Conservation (phyloP, 2,329 filamentous ascomycete species). For the Colletotrichum zoysiae region DNA sequence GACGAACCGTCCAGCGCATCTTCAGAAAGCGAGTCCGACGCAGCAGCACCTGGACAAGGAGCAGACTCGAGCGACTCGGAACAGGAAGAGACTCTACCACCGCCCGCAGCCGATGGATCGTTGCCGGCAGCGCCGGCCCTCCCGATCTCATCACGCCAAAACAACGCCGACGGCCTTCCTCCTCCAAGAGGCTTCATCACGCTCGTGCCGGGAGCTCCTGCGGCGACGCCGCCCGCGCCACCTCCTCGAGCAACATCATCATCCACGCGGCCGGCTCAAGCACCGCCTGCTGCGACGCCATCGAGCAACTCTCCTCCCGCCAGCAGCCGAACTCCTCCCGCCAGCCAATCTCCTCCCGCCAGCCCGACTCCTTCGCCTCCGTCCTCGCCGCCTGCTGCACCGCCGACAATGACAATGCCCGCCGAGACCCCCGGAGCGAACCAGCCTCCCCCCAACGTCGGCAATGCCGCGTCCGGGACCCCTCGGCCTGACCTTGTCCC, state of each 20-base stretch:
- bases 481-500: constrained; percentile 13
- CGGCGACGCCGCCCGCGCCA: constrained; percentile 5
- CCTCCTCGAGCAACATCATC: background rate
- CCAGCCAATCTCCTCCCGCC: background rate
- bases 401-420: constrained; percentile 1
- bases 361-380: constrained; percentile 1
- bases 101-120: background rate
- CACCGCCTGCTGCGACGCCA: background rate
- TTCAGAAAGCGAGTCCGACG: constrained; percentile 12
- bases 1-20: background rate
- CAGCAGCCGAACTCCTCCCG: background rate
- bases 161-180: background rate
- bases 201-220: constrained; percentile 29
- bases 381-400: background rate
- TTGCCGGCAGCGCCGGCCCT: constrained; percentile 7
- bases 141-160: constrained; percentile 1
- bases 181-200: constrained; percentile 34
- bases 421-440: constrained; percentile 12
- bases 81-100: constrained; percentile 12
- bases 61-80: constrained; percentile 30
- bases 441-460: constrained; percentile 21
- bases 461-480: constrained; percentile 22
- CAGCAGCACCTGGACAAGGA: constrained; percentile 5
- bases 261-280: background rate
- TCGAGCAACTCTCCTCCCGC: background rate